Percentiles rank a stretch among this genome's conserved stretches.
Evolutionary conservation across 208 protist genomes (phyloP).

Genomic region (Leishmania mexicana): DNA sequence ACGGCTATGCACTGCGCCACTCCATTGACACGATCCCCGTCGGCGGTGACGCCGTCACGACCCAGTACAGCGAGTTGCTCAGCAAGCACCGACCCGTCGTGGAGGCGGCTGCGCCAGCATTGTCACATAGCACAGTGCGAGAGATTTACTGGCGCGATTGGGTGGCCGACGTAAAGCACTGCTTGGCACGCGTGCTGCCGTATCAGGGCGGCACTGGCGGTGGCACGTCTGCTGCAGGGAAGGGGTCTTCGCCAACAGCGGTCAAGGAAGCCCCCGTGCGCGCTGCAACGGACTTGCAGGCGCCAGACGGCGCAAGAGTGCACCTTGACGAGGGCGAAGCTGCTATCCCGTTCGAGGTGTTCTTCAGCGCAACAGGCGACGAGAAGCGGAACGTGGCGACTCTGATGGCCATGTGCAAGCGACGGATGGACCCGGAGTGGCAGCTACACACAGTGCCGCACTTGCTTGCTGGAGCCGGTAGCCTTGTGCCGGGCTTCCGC

Average conservation of each 20-base stretch:
- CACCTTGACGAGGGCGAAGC: conserved; percentile 24
- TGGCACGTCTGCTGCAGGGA: background rate
- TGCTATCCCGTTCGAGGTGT: conserved; percentile 54
- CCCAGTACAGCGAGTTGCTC: conserved; percentile 40
- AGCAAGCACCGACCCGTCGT: conserved; percentile 22
- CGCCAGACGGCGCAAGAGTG: conserved; percentile 28
- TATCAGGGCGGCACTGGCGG: background rate
- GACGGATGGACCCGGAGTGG: conserved; percentile 75
- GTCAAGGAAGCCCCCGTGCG: background rate
- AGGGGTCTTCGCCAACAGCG: background rate
- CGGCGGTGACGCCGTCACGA: conserved; percentile 61
- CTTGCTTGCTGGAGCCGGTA: conserved; percentile 61
- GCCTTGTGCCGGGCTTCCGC: conserved; percentile 47
- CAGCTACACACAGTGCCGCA: conserved; percentile 71
- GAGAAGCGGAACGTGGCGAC: conserved; percentile 39
- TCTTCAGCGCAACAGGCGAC: conserved; percentile 40
- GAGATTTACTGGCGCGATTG: conserved; percentile 29
- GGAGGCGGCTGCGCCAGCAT: conserved; percentile 18
- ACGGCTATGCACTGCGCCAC: conserved; percentile 79
- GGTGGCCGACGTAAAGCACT: conserved; percentile 46
- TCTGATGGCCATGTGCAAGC: conserved; percentile 52
- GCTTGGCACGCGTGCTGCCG: conserved; percentile 23
- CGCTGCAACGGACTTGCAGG: conserved; percentile 13
- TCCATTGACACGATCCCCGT: conserved; percentile 51
- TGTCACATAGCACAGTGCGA: conserved; percentile 13